Evolutionary conservation across 2,329 filamentous ascomycete genomes (phyloP), one percentile per base, ranked within the genome.

Genomic region (Sporothrix dimorphospora): DNA sequence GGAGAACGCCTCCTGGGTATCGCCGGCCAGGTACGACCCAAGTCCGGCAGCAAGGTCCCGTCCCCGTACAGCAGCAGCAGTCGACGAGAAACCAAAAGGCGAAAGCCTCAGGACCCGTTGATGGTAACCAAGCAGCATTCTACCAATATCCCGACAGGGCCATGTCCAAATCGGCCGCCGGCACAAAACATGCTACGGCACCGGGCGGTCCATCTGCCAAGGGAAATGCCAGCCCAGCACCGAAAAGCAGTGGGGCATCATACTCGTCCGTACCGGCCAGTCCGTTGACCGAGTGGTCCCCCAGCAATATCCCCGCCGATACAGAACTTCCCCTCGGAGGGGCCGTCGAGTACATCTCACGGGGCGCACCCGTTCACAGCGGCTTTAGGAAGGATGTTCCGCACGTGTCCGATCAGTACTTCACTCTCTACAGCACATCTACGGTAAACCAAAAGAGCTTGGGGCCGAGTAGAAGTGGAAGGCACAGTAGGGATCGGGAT

Each of bases 301-400:
- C 89, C 0, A 79, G 81, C 12, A 86, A 85, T 67, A 79, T 89
- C 65, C 81, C 82, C 12, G 81, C 78, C 57, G 78, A 83, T 30
- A 85, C 87, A 49, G 84, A 87, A 73, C 82, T 91, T 9, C 80
- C 84, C 0, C 84, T 86, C 19, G 83, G 82, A 57, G 84, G 85
- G 65, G 89, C 89, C 11, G 84, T 86, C 80, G 84, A 88, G 66
- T 82, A 89, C 72, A 87, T 91, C 74, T 83, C 84, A n/a, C 82
- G 84, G 8, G 89, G 89, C 6, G 88, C 86, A 1, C 87, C 89
- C 4, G 81, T 83, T 1, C 86, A 88, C 78, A 86, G 83, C 71
- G 89, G 89, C 24, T 83, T 87, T 77, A 85, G 84, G 76, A 82
- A 83, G 51, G 77, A 83, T 4, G 84, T 90, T 53, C 85, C 88